These are phyloP conservation scores for Termitomyces eurrhizus DNA, from an alignment of 768 basidiomycete species.

Conservation along the genomic window DNA sequence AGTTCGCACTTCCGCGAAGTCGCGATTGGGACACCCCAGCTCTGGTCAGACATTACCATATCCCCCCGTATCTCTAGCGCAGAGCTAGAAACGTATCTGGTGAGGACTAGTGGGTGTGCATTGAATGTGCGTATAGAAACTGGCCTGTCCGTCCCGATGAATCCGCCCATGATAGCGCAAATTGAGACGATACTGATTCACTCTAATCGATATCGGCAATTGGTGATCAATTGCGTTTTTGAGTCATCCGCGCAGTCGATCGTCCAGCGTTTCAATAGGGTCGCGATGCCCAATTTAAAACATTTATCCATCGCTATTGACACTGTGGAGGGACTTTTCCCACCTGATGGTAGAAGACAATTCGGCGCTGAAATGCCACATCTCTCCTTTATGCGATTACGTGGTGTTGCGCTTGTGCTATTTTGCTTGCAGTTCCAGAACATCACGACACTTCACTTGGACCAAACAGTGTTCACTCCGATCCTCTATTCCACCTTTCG, in stretches of 20 bases:
- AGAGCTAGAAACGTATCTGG: slow-evolving; percentile 26
- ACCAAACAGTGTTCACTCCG: slow-evolving; percentile 34
- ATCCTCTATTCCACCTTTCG: slow-evolving; percentile 32
- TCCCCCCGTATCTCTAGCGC: slow-evolving; percentile 16
- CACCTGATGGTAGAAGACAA: slow-evolving; percentile 23
- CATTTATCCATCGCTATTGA: slow-evolving; percentile 35
- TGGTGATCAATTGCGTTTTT: slow-evolving; percentile 25
- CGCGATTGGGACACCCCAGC: slow-evolving; percentile 30
- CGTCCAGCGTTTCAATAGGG: slow-evolving; percentile 25
- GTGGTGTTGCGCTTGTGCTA: slow-evolving; percentile 39
- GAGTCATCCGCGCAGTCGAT: slow-evolving; percentile 24
- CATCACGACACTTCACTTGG: slow-evolving; percentile 41
- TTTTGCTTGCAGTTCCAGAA: slow-evolving; percentile 34
- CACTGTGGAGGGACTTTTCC: slow-evolving; percentile 22
- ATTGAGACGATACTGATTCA: slow-evolving; percentile 28
- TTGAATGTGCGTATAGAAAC: slow-evolving; percentile 32
- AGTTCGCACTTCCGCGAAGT: slow-evolving; percentile 33
- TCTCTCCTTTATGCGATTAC: slow-evolving; percentile 38
- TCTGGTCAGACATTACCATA: slow-evolving; percentile 40
- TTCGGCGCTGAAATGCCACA: slow-evolving; percentile 21
- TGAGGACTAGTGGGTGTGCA: slow-evolving; percentile 27
- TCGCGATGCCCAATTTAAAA: slow-evolving; percentile 29
- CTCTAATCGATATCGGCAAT: slow-evolving; percentile 32
- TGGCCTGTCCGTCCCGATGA: slow-evolving; percentile 1
- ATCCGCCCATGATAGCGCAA: slow-evolving; percentile 17